Base-by-base conservation (phyloP, 2,329 filamentous ascomycete species). In the Alternaria rosae region DNA sequence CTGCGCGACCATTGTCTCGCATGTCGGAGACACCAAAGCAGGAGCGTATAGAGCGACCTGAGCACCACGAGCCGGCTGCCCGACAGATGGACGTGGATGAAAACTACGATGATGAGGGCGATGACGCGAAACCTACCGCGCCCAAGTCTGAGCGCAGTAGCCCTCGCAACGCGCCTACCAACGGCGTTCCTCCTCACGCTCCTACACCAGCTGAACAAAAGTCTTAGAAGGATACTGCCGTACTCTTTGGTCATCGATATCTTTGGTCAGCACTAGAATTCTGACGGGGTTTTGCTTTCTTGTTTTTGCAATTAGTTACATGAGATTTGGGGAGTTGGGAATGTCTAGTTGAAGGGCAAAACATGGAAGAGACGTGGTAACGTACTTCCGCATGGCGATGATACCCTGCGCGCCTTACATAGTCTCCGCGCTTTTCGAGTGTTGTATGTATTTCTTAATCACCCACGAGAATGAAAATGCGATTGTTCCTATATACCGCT, bases 71-170 rank as follows among this genome's bases (percentile, higher is more conserved):
- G 81, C 92, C 93, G 55, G 93, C 95, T 32, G 93, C 93, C 20
- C 87, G 95, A 21, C 97, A 97, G 80, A 96, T 99, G 88, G 94
- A 98, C 7, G 92, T 98, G 20, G 94, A 99, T 70, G 95, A 99
- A 78, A 92, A 98, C 77, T 98, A 99, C 73, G 94, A 98, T 77
- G 94, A 98, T 73, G 94, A 94, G 59, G 92, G 88, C 5, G 94
- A 97, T 68, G 94, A 97, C 62, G 91, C 95, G 42, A 88, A 88
- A 78, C 79, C 83, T 65, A 78, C 71, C 15, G 74, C 70, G 2
- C 55, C 75, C 44, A 82, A 82, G 64, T 79, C 82, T 57, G 82
- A 82, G 66, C 82, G 81, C 41, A 80, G 75, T 55, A 84, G 81
- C 66, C 82, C 82, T 12, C 76, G 77, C 48, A 76, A 71, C 41